Evolutionary conservation across 2,329 filamentous ascomycete genomes (phyloP).

Genomic region (Curvularia sp.): DNA sequence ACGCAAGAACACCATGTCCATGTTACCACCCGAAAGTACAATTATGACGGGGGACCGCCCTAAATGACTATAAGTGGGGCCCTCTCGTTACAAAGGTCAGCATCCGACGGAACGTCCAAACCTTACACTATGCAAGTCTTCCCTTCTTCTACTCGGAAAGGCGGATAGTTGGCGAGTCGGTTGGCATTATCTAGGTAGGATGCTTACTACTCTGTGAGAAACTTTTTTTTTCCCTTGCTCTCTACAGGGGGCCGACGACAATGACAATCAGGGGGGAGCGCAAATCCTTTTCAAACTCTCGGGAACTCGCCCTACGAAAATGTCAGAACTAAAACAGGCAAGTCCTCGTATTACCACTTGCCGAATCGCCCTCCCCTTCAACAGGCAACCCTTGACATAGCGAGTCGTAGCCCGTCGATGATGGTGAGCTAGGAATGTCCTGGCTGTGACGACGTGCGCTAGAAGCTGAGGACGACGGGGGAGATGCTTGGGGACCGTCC

Average conservation of each 20-base stretch:
- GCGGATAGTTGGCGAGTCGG: background rate
- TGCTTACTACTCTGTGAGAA: no score
- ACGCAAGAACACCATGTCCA: background rate
- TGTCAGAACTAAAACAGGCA: background rate
- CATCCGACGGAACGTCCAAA: background rate
- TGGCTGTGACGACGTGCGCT: constrained; percentile 8
- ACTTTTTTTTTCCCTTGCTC: no score
- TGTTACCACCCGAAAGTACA: background rate
- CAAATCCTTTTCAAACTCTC: background rate
- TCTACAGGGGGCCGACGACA: background rate
- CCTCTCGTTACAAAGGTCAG: background rate
- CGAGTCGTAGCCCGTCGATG: constrained; percentile 2
- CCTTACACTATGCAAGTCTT: background rate
- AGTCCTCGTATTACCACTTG: background rate
- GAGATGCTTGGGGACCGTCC: background rate
- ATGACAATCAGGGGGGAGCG: background rate
- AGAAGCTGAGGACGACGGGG: constrained; percentile 37
- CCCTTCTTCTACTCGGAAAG: background rate
- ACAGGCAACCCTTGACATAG: constrained; percentile 6
- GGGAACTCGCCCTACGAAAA: background rate
- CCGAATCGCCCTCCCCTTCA: background rate
- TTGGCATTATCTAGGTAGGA: no score
- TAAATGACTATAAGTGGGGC: background rate
- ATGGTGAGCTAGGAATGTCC: constrained; percentile 8
- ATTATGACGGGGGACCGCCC: background rate